Conservation (phyloP, 2,329 filamentous ascomycete genomes). For the Fusarium redolens region DNA sequence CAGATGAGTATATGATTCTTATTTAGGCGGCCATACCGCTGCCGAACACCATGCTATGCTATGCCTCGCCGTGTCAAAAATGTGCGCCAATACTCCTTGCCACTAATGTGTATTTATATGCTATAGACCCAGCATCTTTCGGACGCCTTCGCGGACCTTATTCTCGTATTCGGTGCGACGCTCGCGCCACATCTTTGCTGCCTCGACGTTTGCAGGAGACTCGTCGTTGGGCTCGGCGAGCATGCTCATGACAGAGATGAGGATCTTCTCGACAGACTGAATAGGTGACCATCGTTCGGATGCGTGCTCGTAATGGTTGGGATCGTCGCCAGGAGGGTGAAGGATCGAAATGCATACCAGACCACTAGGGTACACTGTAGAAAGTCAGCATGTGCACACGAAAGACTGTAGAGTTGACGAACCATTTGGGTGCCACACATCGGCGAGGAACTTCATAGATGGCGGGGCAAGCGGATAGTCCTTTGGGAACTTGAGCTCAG, state of each 20-base stretch:
- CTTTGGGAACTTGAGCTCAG: constrained; percentile 92
- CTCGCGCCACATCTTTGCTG: constrained; percentile 96
- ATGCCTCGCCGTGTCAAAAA: constrained; percentile 26
- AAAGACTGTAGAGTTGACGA: constrained; percentile 37
- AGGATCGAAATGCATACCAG: constrained; percentile 98
- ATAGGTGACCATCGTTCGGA: constrained; percentile 97
- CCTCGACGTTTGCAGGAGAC: constrained; percentile 95
- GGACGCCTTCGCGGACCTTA: constrained; percentile 84
- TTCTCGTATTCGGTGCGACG: constrained; percentile 84
- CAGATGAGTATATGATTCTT: constrained; percentile 40
- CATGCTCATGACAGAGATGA: constrained; percentile 98
- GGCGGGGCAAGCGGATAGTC: constrained; percentile 98
- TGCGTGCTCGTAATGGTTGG: constrained; percentile 97
- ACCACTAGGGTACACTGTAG: constrained; percentile 87
- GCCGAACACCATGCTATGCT: constrained; percentile 45
- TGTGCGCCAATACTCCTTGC: constrained; percentile 41
- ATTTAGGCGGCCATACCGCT: constrained; percentile 37
- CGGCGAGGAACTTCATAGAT: constrained; percentile 93
- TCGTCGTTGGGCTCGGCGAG: constrained; percentile 96
- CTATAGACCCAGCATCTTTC: constrained; percentile 80
- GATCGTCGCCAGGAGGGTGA: constrained; percentile 94
- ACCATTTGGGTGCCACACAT: constrained; percentile 98
- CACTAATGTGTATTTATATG: neutral
- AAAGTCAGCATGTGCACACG: neutral
- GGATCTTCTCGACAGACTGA: constrained; percentile 96